Conservation (phyloP, 2,329 filamentous ascomycete genomes). For the Pseudocercospora ulei region DNA sequence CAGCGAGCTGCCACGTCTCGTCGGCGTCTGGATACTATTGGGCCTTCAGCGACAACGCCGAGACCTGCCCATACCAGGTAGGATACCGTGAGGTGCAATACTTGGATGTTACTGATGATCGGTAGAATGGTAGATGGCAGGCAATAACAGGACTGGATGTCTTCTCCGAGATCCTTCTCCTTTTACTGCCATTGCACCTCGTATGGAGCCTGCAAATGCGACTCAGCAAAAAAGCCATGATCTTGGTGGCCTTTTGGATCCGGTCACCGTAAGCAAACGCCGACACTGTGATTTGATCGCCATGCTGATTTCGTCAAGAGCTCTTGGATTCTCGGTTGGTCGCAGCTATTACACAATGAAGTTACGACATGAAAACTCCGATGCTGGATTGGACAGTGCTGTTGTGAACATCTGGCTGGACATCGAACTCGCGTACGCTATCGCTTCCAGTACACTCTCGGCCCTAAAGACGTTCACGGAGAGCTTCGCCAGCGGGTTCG, state of each 20-base stretch:
- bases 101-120: conserved; percentile 8
- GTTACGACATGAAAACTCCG: conserved; percentile 22
- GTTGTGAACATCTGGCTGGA: conserved; percentile 34
- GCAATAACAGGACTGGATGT: conserved; percentile 37
- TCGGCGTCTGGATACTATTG: conserved; percentile 28
- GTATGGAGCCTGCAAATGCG: conserved; percentile 37
- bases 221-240: conserved; percentile 30
- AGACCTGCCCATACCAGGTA: conserved; percentile 28
- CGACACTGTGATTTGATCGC: background rate
- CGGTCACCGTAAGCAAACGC: conserved; percentile 31
- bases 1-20: conserved; percentile 24
- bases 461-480: conserved; percentile 39
- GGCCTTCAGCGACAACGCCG: conserved; percentile 25
- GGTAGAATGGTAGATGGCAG: conserved; percentile 32
- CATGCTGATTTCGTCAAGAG: conserved; percentile 20
- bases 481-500: conserved; percentile 38
- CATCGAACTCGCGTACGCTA: conserved; percentile 36
- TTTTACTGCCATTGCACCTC: conserved; percentile 32
- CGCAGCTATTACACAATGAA: conserved; percentile 33
- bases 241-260: conserved; percentile 35
- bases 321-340: conserved; percentile 32
- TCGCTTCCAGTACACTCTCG: conserved; percentile 36
- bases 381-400: conserved; percentile 32
- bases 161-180: conserved; percentile 31
- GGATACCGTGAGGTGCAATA: background rate